phyloP scores from a whole-genome alignment of 2,329 filamentous ascomycete species.

The Botrytis tulipae region DNA sequence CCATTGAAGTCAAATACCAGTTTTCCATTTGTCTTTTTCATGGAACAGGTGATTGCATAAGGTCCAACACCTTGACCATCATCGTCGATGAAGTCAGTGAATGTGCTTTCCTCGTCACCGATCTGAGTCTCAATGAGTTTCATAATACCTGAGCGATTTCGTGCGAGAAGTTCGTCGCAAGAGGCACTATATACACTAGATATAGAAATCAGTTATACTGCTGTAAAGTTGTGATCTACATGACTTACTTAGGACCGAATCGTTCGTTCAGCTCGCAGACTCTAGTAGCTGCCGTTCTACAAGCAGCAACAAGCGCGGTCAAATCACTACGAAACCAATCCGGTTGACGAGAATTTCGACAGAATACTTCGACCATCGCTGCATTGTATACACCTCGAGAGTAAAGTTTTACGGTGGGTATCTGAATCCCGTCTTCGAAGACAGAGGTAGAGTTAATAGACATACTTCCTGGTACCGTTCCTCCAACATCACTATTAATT shows the following conservation, averaged over 20 bases:
- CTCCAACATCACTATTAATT: slow-evolving; percentile 3
- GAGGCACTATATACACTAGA: slow-evolving; percentile 12
- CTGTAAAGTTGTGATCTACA: neutral
- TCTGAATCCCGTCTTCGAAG: slow-evolving; percentile 14
- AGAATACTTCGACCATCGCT: slow-evolving; percentile 8
- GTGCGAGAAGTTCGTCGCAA: slow-evolving; percentile 4
- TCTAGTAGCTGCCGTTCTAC: neutral
- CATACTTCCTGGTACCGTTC: slow-evolving; percentile 10
- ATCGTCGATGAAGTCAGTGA: slow-evolving; percentile 4
- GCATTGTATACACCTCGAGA: slow-evolving; percentile 10
- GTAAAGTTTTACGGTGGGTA: slow-evolving; percentile 13
- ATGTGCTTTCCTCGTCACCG: slow-evolving; percentile 3
- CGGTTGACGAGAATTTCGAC: slow-evolving; percentile 12
- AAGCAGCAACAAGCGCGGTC: slow-evolving; percentile 16
- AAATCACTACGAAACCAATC: slow-evolving; percentile 16
- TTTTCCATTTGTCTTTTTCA: slow-evolving; percentile 9
- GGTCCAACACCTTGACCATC: slow-evolving; percentile 11
- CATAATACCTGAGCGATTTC: slow-evolving; percentile 5
- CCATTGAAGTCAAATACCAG: slow-evolving; percentile 7
- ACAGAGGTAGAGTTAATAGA: slow-evolving; percentile 9
- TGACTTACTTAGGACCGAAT: slow-evolving; percentile 11
- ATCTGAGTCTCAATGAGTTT: slow-evolving; percentile 15
- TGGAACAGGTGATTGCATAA: slow-evolving; percentile 7
- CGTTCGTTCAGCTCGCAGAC: slow-evolving; percentile 13
- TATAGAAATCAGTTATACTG: neutral